Evolutionary conservation across 805 yeast species (phyloP).

Genomic region (Wickerhamomyces tratensis): DNA sequence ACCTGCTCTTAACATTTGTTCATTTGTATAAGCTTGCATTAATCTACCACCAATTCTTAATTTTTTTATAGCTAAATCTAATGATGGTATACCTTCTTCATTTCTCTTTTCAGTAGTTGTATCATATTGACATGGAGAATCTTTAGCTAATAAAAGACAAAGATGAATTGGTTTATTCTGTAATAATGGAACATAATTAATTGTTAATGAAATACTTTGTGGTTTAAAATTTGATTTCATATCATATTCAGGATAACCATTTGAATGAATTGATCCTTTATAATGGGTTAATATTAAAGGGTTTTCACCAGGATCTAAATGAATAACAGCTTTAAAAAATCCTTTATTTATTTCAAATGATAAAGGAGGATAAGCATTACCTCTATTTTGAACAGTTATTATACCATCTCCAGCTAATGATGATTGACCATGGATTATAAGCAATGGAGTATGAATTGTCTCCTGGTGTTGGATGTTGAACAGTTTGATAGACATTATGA

Average conservation of each 20-base stretch:
- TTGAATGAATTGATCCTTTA: conserved; percentile 22
- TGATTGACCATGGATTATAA: conserved; percentile 39
- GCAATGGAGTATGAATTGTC: conserved; percentile 36
- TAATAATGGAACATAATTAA: conserved; percentile 44
- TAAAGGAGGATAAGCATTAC: conserved; percentile 46
- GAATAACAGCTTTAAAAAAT: conserved; percentile 66
- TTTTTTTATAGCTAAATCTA: conserved; percentile 65
- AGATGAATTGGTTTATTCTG: conserved; percentile 75
- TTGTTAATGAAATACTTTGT: conserved; percentile 15
- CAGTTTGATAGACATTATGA: conserved; percentile 13
- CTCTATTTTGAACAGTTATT: conserved; percentile 33
- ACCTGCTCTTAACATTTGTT: conserved; percentile 74
- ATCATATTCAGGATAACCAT: conserved; percentile 21
- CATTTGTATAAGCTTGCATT: conserved; percentile 88
- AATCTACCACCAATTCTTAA: conserved; percentile 75
- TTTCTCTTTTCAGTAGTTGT: conserved; percentile 41
- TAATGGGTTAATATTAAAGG: conserved; percentile 39
- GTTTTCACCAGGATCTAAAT: conserved; percentile 64
- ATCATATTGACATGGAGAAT: conserved; percentile 64
- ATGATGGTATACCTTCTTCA: conserved; percentile 52
- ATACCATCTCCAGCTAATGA: conserved; percentile 22
- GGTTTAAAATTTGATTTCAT: conserved; percentile 3
- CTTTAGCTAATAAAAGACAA: conserved; percentile 67
- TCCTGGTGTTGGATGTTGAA: conserved; percentile 23
- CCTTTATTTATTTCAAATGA: conserved; percentile 60